Conservation (phyloP, 2,329 filamentous ascomycete genomes). For the Cadophora luteo-olivacea region DNA sequence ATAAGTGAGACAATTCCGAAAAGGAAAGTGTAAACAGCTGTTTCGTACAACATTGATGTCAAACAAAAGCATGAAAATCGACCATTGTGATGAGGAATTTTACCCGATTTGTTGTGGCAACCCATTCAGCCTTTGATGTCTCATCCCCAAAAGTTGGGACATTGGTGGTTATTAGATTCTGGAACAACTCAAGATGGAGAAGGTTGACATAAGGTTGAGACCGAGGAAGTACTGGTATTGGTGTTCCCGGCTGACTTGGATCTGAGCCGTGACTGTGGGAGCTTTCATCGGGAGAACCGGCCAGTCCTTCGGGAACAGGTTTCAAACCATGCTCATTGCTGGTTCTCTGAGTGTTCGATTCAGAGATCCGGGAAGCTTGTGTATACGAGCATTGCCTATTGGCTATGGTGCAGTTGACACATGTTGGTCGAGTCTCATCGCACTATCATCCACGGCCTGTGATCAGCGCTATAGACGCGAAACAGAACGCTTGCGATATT, state of each 20-base stretch:
- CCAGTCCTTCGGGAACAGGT: neutral
- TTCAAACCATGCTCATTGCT: neutral
- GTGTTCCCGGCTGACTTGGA: slow-evolving; percentile 1
- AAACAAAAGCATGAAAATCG: too few relatives aligned
- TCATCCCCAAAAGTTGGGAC: neutral
- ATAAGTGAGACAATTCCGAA: neutral
- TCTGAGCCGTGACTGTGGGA: neutral
- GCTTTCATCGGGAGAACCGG: neutral
- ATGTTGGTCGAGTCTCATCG: slow-evolving; percentile 36
- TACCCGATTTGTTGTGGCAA: slow-evolving; percentile 4
- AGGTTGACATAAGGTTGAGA: slow-evolving; percentile 34
- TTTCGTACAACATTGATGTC: too few relatives aligned
- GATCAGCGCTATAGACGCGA: neutral
- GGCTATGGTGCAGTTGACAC: slow-evolving; percentile 33
- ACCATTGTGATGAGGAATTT: neutral
- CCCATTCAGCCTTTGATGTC: slow-evolving; percentile 10
- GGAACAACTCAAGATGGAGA: slow-evolving; percentile 48
- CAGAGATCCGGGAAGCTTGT: neutral
- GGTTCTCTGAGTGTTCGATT: slow-evolving; percentile 12
- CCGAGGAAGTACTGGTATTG: slow-evolving; percentile 2
- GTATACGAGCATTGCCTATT: slow-evolving; percentile 29
- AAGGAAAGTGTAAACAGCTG: neutral
- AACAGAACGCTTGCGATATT: neutral
- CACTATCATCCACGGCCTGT: slow-evolving; percentile 27
- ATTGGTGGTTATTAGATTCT: slow-evolving; percentile 3